A percentile compares a stretch with the other conserved stretches of the same genome.
These are phyloP conservation scores for Sugiyamaella neomexicana DNA, from an alignment of 1,139 yeast genomes.

Conservation along the genomic window DNA sequence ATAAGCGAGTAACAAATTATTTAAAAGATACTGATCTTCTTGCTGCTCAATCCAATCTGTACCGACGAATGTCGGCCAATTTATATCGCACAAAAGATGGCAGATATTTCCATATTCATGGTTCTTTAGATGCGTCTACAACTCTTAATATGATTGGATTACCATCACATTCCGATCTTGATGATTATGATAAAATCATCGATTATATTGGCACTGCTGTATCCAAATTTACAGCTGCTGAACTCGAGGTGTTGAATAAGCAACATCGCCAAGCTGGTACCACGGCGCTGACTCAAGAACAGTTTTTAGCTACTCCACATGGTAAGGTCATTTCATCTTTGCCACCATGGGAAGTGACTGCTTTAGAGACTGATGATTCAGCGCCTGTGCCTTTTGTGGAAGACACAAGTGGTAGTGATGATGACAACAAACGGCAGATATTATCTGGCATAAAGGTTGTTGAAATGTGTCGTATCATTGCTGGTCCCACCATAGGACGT, in stretches of 20 bases:
- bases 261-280: slow-evolving; percentile 48
- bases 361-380: slow-evolving; percentile 31
- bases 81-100: slow-evolving; percentile 41
- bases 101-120: slow-evolving; percentile 41
- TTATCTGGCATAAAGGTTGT: slow-evolving; percentile 40
- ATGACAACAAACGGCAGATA: slow-evolving; percentile 31
- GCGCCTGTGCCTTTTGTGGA: slow-evolving; percentile 34
- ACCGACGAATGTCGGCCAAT: slow-evolving; percentile 42
- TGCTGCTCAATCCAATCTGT: slow-evolving; percentile 39
- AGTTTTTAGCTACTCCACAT: slow-evolving; percentile 38
- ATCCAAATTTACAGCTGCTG: slow-evolving; percentile 48
- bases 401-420: background rate
- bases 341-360: slow-evolving; percentile 36
- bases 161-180: slow-evolving; percentile 35
- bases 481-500: slow-evolving; percentile 42
- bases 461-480: slow-evolving; percentile 42
- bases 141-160: slow-evolving; percentile 43
- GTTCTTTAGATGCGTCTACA: slow-evolving; percentile 40
- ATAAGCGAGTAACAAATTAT: slow-evolving; percentile 30
- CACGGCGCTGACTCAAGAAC: slow-evolving; percentile 37
- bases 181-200: slow-evolving; percentile 37
- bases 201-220: slow-evolving; percentile 37
- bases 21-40: slow-evolving; percentile 39
- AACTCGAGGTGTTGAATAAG: slow-evolving; percentile 56
- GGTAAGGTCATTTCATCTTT: slow-evolving; percentile 34